Conservation (phyloP, 2,329 filamentous ascomycete species). For the Arthroderma sp. region DNA sequence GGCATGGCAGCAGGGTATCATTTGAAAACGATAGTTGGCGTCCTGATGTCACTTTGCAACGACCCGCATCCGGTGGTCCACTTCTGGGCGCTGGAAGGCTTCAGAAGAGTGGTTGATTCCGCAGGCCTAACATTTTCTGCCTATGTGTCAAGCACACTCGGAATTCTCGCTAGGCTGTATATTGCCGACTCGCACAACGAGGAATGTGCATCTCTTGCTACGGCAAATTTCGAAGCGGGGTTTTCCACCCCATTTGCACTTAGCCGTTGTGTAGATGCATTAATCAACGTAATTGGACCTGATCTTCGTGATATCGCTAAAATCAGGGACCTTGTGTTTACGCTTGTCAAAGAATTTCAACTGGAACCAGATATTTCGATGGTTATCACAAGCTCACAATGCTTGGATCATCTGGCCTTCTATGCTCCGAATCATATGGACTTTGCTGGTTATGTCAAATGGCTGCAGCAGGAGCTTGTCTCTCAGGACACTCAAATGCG, state of each 20-base stretch:
- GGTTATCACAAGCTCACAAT: constrained; percentile 64
- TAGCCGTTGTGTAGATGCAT: constrained; percentile 78
- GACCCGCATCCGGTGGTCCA: constrained; percentile 92
- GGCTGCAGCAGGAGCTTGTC: constrained; percentile 64
- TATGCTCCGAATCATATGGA: constrained; percentile 83
- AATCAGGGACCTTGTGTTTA: constrained; percentile 82
- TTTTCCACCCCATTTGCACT: constrained; percentile 71
- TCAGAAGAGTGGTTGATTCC: constrained; percentile 77
- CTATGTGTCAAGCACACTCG: constrained; percentile 79
- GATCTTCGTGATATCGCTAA: constrained; percentile 88
- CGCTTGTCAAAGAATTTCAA: constrained; percentile 69
- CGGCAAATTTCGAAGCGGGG: constrained; percentile 82
- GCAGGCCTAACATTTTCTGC: constrained; percentile 83
- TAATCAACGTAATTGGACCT: constrained; percentile 90
- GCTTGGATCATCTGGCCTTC: constrained; percentile 78
- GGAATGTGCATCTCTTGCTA: constrained; percentile 64
- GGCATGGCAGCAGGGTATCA: constrained; percentile 96
- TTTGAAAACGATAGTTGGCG: constrained; percentile 91
- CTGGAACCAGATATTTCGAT: constrained; percentile 58
- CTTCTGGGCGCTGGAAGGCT: constrained; percentile 85
- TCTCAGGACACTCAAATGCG: constrained; percentile 57
- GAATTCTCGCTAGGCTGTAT: constrained; percentile 88
- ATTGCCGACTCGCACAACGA: constrained; percentile 82
- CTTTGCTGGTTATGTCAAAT: constrained; percentile 68
- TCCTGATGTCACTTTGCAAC: constrained; percentile 93